phyloP scores from a whole-genome alignment of 257 asterid genomes.

The Solanum rostratum region DNA sequence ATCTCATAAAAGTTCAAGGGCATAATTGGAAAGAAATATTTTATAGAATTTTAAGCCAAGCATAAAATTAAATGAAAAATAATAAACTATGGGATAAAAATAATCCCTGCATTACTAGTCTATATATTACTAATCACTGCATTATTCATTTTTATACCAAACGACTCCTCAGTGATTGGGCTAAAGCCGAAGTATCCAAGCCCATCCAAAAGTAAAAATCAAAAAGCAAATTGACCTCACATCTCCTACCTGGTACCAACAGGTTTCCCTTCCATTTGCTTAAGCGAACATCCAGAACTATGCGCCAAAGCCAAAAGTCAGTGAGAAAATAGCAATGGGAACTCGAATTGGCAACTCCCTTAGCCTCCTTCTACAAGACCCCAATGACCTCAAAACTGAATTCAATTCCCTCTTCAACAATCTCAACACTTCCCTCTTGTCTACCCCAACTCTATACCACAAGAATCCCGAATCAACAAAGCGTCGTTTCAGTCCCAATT shows the following conservation, averaged over 20 bases:
- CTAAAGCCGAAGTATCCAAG: neutral
- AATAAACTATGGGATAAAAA: too few relatives aligned
- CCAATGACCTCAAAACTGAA: constrained; percentile 17
- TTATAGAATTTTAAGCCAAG: too few relatives aligned
- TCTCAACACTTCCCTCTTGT: constrained; percentile 45
- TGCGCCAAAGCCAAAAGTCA: neutral
- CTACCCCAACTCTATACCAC: constrained; percentile 16
- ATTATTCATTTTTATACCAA: too few relatives aligned
- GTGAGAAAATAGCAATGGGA: constrained; percentile 29
- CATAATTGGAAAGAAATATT: too few relatives aligned
- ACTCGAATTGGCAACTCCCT: constrained; percentile 32
- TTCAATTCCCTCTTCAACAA: constrained; percentile 65
- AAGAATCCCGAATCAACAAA: constrained; percentile 7
- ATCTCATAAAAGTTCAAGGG: too few relatives aligned
- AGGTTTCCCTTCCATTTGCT: neutral
- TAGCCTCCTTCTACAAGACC: constrained; percentile 25
- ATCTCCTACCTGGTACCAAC: neutral
- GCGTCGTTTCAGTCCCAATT: neutral
- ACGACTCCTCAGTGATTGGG: neutral
- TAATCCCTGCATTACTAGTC: too few relatives aligned
- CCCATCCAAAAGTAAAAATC: neutral
- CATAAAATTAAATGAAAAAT: too few relatives aligned
- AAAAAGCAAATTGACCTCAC: neutral
- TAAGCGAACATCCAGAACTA: neutral
- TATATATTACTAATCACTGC: too few relatives aligned